phyloP scores from a whole-genome alignment of 495 filamentous ascomycete genomes.

The Hypoxylon rickii region DNA sequence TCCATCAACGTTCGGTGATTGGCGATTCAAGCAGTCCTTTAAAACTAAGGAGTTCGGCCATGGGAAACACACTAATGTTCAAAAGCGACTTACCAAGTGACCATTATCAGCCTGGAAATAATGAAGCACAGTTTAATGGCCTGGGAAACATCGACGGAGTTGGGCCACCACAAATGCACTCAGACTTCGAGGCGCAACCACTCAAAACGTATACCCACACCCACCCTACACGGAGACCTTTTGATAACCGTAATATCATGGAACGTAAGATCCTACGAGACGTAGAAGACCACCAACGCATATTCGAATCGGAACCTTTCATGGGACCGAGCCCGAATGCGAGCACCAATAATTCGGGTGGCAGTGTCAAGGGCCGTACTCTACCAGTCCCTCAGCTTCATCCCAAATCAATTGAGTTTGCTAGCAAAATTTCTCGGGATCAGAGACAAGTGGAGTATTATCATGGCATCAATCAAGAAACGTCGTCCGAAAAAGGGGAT shows the following conservation, averaged over 20 bases:
- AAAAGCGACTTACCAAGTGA: background rate
- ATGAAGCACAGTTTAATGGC: background rate
- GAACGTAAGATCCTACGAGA: background rate
- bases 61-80: background rate
- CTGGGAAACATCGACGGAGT: background rate
- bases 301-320: background rate
- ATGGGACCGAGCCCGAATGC: slow-evolving; percentile 2
- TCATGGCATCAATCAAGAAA: background rate
- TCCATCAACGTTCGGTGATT: background rate
- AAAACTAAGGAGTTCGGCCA: background rate
- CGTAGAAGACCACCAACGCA: background rate
- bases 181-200: background rate
- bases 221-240: background rate
- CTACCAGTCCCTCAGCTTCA: slow-evolving; percentile 5
- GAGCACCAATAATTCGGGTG: background rate
- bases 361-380: background rate
- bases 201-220: background rate
- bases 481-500: background rate
- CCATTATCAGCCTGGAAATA: background rate
- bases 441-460: background rate
- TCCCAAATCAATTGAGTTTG: slow-evolving; percentile 19
- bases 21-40: slow-evolving; percentile 12
- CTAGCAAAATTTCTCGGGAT: slow-evolving; percentile 8
- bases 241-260: background rate
- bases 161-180: background rate